These are phyloP conservation scores for Parietaria judaica DNA, from an alignment of 306 rosid species.

Conservation along the genomic window DNA sequence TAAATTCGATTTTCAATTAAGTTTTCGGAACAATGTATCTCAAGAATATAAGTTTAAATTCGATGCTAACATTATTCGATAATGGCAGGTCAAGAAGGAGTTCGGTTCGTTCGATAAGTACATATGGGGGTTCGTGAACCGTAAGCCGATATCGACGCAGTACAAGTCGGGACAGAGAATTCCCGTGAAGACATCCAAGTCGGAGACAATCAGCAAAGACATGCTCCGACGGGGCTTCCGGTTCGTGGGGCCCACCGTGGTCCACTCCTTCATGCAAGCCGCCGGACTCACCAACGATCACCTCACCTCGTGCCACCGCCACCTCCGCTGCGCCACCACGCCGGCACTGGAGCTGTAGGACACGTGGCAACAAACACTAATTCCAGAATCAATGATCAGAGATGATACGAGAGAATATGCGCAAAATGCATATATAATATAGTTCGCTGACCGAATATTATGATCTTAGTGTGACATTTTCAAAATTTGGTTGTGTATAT, in stretches of 20 bases:
- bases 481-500: constrained; percentile 35
- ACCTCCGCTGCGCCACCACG: constrained; percentile 59
- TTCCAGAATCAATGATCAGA: background rate
- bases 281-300: constrained; percentile 93
- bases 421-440: constrained; percentile 25
- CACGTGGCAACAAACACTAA: background rate
- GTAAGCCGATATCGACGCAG: constrained; percentile 71
- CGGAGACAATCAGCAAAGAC: constrained; percentile 92
- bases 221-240: constrained; percentile 87
- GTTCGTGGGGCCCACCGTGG: constrained; percentile 92
- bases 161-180: constrained; percentile 83
- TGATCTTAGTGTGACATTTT: constrained; percentile 7
- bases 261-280: constrained; percentile 94
- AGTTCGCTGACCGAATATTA: constrained; percentile 44
- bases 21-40: no score
- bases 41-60: no score
- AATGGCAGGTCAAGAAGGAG: constrained; percentile 47
- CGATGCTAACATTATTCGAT: no score
- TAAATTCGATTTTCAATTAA: no score
- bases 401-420: constrained; percentile 6
- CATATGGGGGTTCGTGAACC: constrained; percentile 87
- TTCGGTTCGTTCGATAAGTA: constrained; percentile 81
- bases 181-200: constrained; percentile 95
- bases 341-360: constrained; percentile 12
- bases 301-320: constrained; percentile 74